Base-by-base conservation (phyloP, 805 yeast genomes). In the Cyberlindnera maclurae region DNA sequence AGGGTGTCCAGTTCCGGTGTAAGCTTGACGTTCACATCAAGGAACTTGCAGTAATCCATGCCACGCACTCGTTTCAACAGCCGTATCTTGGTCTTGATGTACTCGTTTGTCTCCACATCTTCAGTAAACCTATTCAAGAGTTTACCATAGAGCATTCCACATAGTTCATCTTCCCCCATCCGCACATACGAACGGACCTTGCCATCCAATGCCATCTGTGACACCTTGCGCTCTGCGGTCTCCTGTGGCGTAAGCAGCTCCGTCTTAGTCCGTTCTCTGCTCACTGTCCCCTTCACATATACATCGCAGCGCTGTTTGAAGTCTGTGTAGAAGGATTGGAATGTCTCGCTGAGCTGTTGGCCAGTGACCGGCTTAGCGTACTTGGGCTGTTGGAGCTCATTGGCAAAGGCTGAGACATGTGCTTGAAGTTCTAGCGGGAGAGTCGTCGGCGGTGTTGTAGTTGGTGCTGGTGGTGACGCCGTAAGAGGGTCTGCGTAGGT, bases 341-440 rank as follows among this genome's bases (percentile, higher is more conserved):
- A 51, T 33, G 47, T 27, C 3, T 24, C 12, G 11, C 47, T 37
- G 20, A 53, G 16, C 18, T 51, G 44, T 1, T 40, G 43, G 6
- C 49, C 42, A 1, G 46, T 38, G 29, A 52, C 38, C 6, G 59
- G 59, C 26, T 31, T 44, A 16, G 36, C 26, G 29, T 51, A 46
- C 28, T 47, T 53, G 4, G 59, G 59, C 15, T 37, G 32, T 15
- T 33, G 43, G 8, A 53, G 32, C 18, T 54, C 59, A 10, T 31
- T 37, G 11, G 45, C 15, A 31, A 54, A 54, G n/a, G 35, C 27
- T 9, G 32, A 13, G 6, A 46, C 43, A 4, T 34, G 39, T 3
- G 24, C n/a, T 12, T 42, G 38, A 11, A 52, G 34, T 31, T 37
- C 37, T 5, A 11, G 15, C 6, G 54, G 52, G 1, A 53, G 35